Evolutionary conservation across 805 yeast genomes (phyloP), one percentile per base, ranked within the genome.

Genomic region (Candida dajiaensis): DNA sequence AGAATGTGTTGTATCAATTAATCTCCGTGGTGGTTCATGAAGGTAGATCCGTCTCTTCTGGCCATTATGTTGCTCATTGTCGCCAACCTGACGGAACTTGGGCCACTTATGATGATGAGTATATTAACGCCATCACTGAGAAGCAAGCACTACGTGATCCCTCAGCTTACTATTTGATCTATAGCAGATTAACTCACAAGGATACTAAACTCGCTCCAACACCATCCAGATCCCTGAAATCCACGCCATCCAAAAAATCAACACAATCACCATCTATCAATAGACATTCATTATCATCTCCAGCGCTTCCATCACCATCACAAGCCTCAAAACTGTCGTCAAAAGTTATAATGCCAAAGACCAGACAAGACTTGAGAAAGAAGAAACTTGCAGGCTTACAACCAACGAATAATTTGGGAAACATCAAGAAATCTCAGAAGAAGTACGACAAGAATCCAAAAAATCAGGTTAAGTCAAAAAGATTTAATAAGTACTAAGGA

Each of bases 51-150:
- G 82, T 90, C 13, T 81, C 89, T 40, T 82, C 94, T 3, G 99
- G 99, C 4, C 99, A 94, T 65, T 94, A 94, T 60, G 78, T 89
- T 49, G 86, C 96, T 1, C 89, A 87, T 61, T 87, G 96, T 61
- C 78, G 85, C 51, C 97, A 90, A 65, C 96, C 97, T 1, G 94
- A 87, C 65, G 92, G 89, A 2, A 68, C 84, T 2, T 94, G 98
- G 99, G 83, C 89, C 25, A 83, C 89, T 10, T 94, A 92, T 65
- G 98, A 94, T 62, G 99, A 94, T 63, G 99, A 94, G 58, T 80
- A 83, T 58, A 81, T 88, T 54, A 85, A 87, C 58, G 73, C 72
- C 49, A 81, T 87, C 45, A 73, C 83, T 31, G 94, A 87, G 57
- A 73, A 78, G 47, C 80, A 77, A 40, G 96, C 88, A 3, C 70